These are phyloP conservation scores for Diaporthe amygdali DNA, from an alignment of 2,329 filamentous ascomycete genomes.

Conservation along the genomic window DNA sequence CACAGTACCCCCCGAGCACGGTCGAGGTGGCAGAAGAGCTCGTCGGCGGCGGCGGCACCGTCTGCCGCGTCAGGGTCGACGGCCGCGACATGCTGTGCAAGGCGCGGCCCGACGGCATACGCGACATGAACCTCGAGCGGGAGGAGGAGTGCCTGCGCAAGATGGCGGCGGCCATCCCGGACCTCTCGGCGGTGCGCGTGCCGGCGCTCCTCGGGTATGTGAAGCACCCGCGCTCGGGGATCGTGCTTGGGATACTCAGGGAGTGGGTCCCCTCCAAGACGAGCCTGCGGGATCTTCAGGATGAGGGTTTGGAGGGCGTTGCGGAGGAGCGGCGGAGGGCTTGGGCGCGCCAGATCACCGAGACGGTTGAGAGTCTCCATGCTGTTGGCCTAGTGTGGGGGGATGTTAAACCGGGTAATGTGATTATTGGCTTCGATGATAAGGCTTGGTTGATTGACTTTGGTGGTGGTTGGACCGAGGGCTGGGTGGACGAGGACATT, in stretches of 20 bases:
- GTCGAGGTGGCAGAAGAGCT: background rate
- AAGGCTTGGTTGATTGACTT: constrained; percentile 46
- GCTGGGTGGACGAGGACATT: constrained; percentile 44
- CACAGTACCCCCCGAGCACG: background rate
- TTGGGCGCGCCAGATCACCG: constrained; percentile 29
- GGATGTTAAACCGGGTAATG: constrained; percentile 38
- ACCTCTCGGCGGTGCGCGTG: background rate
- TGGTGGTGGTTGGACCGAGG: constrained; percentile 42
- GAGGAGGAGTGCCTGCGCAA: background rate
- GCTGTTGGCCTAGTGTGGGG: constrained; percentile 35
- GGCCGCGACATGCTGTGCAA: background rate
- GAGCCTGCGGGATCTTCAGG: background rate
- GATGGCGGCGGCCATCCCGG: background rate
- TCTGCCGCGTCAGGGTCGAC: background rate
- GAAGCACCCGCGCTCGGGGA: background rate
- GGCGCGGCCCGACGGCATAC: background rate
- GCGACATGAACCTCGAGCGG: background rate
- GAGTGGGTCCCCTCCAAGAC: background rate
- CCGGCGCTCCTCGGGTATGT: background rate
- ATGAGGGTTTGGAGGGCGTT: background rate
- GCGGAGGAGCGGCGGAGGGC: background rate
- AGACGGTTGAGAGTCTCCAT: constrained; percentile 33
- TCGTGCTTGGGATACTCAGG: background rate
- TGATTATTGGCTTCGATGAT: constrained; percentile 41
- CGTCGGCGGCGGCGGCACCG: background rate